Conservation (phyloP, 2,329 filamentous ascomycete genomes). For the Mycosphaerella arachidis region DNA sequence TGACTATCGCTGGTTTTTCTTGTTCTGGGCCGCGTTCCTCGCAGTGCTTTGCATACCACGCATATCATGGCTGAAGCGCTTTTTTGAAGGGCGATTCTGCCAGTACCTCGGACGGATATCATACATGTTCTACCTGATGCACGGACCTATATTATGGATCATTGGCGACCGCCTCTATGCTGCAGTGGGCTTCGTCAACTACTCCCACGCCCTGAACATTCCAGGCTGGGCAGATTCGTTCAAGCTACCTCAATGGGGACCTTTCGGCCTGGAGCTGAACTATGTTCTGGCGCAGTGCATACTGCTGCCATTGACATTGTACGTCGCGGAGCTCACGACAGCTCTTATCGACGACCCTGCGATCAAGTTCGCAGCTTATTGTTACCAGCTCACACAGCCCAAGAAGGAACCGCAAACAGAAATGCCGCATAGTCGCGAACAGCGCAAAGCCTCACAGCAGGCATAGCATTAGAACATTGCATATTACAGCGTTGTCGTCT, state of each 20-base stretch:
- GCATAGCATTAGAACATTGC: neutral
- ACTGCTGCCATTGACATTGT: conserved; percentile 56
- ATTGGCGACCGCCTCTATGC: conserved; percentile 62
- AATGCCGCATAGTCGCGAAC: neutral
- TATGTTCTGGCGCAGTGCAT: conserved; percentile 59
- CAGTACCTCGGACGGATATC: conserved; percentile 61
- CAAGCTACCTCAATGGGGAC: conserved; percentile 52
- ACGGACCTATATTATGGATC: conserved; percentile 57
- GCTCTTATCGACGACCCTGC: conserved; percentile 56
- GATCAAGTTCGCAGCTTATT: conserved; percentile 47
- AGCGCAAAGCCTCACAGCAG: conserved; percentile 6
- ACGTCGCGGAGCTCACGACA: conserved; percentile 55
- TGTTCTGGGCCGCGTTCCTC: conserved; percentile 48
- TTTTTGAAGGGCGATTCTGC: conserved; percentile 56
- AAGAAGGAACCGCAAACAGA: neutral
- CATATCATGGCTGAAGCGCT: conserved; percentile 54
- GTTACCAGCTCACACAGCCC: conserved; percentile 7
- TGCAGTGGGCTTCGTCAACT: conserved; percentile 53
- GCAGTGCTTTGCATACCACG: conserved; percentile 54
- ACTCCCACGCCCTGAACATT: conserved; percentile 48
- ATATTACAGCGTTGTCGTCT: neutral
- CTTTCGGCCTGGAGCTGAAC: conserved; percentile 55
- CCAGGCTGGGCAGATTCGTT: conserved; percentile 55
- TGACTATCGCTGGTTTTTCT: conserved; percentile 32
- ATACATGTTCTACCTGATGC: conserved; percentile 60